A percentile compares a stretch with the other conserved stretches of the same genome.
Conservation (phyloP, 2,329 filamentous ascomycete species). For the Cadophora luteo-olivacea region DNA sequence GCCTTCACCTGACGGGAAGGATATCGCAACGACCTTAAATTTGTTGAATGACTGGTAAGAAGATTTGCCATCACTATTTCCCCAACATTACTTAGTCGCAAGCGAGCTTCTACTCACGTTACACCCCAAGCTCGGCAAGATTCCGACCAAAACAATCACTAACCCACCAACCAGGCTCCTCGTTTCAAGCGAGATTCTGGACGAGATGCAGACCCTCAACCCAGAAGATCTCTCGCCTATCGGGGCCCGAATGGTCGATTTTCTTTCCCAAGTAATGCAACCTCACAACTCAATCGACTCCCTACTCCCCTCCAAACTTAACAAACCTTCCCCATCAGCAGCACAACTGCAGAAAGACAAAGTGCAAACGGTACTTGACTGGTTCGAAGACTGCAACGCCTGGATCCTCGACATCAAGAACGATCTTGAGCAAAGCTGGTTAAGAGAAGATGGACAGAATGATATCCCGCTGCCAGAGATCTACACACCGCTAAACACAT, state of each 20-base stretch:
- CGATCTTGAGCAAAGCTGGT: slow-evolving; percentile 17
- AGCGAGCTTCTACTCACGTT: background rate
- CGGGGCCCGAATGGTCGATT: slow-evolving; percentile 14
- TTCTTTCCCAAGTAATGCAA: slow-evolving; percentile 16
- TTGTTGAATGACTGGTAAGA: slow-evolving; percentile 15
- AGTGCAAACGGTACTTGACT: slow-evolving; percentile 20
- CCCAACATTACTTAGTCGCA: background rate
- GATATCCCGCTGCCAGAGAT: slow-evolving; percentile 6
- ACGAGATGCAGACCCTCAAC: slow-evolving; percentile 4
- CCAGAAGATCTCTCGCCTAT: slow-evolving; percentile 4
- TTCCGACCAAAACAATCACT: background rate
- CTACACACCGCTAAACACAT: slow-evolving; percentile 18
- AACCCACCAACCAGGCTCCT: background rate
- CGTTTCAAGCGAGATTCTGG: slow-evolving; percentile 11
- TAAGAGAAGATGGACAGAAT: background rate
- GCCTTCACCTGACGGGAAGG: slow-evolving; percentile 1
- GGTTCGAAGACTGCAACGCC: slow-evolving; percentile 21
- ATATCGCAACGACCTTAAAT: slow-evolving; percentile 5
- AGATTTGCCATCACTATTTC: background rate
- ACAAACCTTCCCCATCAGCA: background rate
- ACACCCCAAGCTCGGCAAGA: background rate
- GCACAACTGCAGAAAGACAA: background rate
- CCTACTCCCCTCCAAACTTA: slow-evolving; percentile 6
- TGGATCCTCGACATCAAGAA: slow-evolving; percentile 17
- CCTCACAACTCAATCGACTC: slow-evolving; percentile 13